Evolutionary conservation across 768 basidiomycete species (phyloP), one percentile per base, ranked within the genome.

Genomic region (Lentinula guzmanii): DNA sequence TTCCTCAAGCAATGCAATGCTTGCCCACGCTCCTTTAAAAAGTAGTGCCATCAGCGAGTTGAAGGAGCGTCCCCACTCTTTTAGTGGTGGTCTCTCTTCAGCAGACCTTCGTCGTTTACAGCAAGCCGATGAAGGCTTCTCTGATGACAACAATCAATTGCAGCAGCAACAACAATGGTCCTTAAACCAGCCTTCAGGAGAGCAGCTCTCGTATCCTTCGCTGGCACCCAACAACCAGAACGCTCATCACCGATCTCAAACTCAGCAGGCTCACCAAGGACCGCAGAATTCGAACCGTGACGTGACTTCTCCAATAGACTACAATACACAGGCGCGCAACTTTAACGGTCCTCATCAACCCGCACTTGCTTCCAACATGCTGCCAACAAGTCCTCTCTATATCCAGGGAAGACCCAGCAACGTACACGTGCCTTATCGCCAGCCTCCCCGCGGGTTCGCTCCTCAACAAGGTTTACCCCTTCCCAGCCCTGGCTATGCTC

Each of bases 51-150:
- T 78, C 58, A 73, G 73, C 59, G 89, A 91, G 69, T 76, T 83
- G 52, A 87, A 89, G 70, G 90, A 90, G 69, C 82, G 90, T 58
- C 90, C 90, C 15, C 90, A 89, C 69, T 91, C 90, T 0, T 91
- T 90, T 70, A 91, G 87, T 63, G 90, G 90, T 46, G 89, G 87
- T 33, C 75, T 91, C 52, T 89, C 90, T 5, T 80, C 75, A 53
- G 86, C 88, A 52, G 90, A 92, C 65, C 77, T 91, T 60, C 85
- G 86, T 65, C 87, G 89, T 67, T 76, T 92, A 60, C 87, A 89
- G 70, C 87, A 89, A 67, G 84, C 79, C 33, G 87, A 83, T 53
- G 84, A 84, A n/a, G 65, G 64, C 62, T 52, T 52, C 53, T 71
- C 69, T 53, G 74, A 75, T 62, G 52, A 64, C 0, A 77, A 77